Percentiles rank a stretch among this genome's conserved stretches.
Conservation (phyloP, 1,139 yeast species). For the Candida tetrigidarum region DNA sequence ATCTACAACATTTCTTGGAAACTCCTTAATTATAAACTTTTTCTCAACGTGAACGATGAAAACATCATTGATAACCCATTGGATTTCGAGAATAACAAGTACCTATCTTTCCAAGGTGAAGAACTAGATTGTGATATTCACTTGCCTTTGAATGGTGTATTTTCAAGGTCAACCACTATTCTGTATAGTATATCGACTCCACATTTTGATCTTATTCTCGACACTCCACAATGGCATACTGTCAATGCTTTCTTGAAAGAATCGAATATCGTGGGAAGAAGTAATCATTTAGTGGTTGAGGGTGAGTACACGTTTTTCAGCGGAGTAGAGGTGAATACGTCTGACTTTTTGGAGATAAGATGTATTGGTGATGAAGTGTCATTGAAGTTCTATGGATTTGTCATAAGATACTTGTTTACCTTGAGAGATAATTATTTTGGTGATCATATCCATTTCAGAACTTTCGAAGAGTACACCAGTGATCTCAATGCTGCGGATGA, state of each 20-base stretch:
- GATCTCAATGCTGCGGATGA: slow-evolving; percentile 15
- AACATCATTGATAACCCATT: slow-evolving; percentile 89
- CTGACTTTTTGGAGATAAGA: slow-evolving; percentile 70
- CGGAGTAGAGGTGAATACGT: slow-evolving; percentile 62
- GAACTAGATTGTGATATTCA: slow-evolving; percentile 48
- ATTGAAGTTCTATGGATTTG: slow-evolving; percentile 76
- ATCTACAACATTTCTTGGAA: slow-evolving; percentile 66
- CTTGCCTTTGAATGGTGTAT: slow-evolving; percentile 67
- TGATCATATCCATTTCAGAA: slow-evolving; percentile 77
- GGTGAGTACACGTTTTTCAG: slow-evolving; percentile 72
- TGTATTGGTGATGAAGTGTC: slow-evolving; percentile 70
- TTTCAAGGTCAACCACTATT: slow-evolving; percentile 59
- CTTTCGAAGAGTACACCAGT: slow-evolving; percentile 75
- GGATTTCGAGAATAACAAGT: slow-evolving; percentile 80
- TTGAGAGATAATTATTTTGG: slow-evolving; percentile 91
- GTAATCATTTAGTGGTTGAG: slow-evolving; percentile 59
- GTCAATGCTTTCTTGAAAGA: slow-evolving; percentile 67
- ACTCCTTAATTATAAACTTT: slow-evolving; percentile 58
- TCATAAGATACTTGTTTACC: slow-evolving; percentile 74
- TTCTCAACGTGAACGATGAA: slow-evolving; percentile 79
- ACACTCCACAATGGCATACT: slow-evolving; percentile 94
- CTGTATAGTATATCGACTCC: slow-evolving; percentile 61
- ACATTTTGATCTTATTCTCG: slow-evolving; percentile 61
- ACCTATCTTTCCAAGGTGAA: slow-evolving; percentile 73
- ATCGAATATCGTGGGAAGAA: slow-evolving; percentile 64